Evolutionary conservation across 495 filamentous ascomycete species (phyloP).

Genomic region (Aspergillus ostianus): DNA sequence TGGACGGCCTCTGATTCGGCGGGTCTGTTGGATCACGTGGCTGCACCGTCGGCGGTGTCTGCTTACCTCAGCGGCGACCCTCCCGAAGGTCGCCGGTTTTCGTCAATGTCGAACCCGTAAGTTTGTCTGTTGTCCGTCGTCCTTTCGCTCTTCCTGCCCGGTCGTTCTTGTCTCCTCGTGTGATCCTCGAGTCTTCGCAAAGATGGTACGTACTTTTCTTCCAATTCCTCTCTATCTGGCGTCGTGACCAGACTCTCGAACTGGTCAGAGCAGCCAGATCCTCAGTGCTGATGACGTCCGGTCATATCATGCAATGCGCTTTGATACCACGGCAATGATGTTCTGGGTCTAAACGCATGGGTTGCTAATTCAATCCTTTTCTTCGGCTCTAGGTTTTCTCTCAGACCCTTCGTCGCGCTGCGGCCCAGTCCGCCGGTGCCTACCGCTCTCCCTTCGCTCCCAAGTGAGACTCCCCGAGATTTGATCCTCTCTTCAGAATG

Average conservation of each 20-base stretch:
- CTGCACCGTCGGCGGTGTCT: slow-evolving; percentile 11
- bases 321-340: not conserved
- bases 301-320: slow-evolving; percentile 1
- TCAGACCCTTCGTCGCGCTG: slow-evolving; percentile 44
- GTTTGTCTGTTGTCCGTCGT: slow-evolving; percentile 12
- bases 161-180: slow-evolving; percentile 26
- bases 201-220: slow-evolving; percentile 31
- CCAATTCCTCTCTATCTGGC: not conserved
- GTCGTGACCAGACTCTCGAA: not conserved
- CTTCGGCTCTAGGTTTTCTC: slow-evolving; percentile 33
- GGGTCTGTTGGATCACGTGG: slow-evolving; percentile 19
- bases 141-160: slow-evolving; percentile 21
- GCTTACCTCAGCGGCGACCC: slow-evolving; percentile 28
- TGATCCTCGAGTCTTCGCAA: slow-evolving; percentile 16
- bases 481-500: not conserved
- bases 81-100: slow-evolving; percentile 41
- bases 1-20: slow-evolving; percentile 18
- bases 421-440: slow-evolving; percentile 33
- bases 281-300: not conserved
- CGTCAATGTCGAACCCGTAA: slow-evolving; percentile 27
- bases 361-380: slow-evolving; percentile 24
- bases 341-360: not conserved
- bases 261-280: not conserved
- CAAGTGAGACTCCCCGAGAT: slow-evolving; percentile 37
- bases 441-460: slow-evolving; percentile 41